These are phyloP conservation scores for Aspergillus udagawae DNA, from an alignment of 2,329 filamentous ascomycete species.

Conservation along the genomic window DNA sequence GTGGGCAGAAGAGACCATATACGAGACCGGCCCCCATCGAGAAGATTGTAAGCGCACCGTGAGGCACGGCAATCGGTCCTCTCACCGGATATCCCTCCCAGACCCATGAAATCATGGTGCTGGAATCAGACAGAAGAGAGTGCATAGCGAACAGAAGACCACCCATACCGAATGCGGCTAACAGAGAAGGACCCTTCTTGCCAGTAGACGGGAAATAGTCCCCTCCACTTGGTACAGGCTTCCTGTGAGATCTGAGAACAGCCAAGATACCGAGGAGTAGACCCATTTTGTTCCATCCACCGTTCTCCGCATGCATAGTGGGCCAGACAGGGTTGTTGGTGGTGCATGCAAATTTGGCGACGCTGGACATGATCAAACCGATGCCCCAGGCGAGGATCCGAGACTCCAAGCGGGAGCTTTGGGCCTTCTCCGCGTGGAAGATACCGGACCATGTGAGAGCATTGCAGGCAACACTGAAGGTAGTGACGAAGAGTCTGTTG, in stretches of 20 bases:
- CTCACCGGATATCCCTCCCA: constrained; percentile 94
- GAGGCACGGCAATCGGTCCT: constrained; percentile 82
- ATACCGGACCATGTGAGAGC: constrained; percentile 82
- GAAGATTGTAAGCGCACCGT: constrained; percentile 80
- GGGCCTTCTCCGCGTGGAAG: constrained; percentile 71
- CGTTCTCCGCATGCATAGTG: constrained; percentile 82
- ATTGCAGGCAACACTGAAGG: constrained; percentile 73
- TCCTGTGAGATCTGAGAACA: constrained; percentile 69
- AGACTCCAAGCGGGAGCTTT: constrained; percentile 72
- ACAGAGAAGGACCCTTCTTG: constrained; percentile 62
- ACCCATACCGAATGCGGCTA: constrained; percentile 74
- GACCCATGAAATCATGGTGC: constrained; percentile 97
- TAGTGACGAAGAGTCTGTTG: constrained; percentile 73
- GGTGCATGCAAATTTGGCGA: constrained; percentile 87
- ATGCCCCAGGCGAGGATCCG: constrained; percentile 76
- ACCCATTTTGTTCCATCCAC: constrained; percentile 86
- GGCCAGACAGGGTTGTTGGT: constrained; percentile 98
- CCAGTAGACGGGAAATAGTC: constrained; percentile 49
- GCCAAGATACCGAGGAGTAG: constrained; percentile 72
- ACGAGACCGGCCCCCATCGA: constrained; percentile 81
- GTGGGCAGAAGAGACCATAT: constrained; percentile 69
- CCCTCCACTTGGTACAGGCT: constrained; percentile 50
- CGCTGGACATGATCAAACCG: constrained; percentile 77
- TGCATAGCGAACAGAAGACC: constrained; percentile 87
- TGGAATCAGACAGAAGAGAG: constrained; percentile 90